phyloP scores from a whole-genome alignment of 768 basidiomycete genomes.

The Trametes meyenii region DNA sequence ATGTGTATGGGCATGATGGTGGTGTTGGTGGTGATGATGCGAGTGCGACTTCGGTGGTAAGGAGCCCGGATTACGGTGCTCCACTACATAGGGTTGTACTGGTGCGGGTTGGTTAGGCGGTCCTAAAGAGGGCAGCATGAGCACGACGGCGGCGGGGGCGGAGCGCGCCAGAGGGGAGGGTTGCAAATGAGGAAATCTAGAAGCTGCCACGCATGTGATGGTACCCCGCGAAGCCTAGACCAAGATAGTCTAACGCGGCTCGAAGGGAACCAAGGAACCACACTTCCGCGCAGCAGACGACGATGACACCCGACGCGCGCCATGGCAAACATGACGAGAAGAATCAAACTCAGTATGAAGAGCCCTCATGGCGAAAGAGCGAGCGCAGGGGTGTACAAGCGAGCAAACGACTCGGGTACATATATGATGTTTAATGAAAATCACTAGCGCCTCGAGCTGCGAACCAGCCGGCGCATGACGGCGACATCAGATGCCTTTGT shows the following conservation, averaged over 20 bases:
- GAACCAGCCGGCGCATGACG: background rate
- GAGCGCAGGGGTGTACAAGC: too few species aligned
- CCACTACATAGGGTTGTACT: constrained; percentile 20
- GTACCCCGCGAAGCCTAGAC: constrained; percentile 12
- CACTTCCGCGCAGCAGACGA: constrained; percentile 2
- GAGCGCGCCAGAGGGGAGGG: background rate
- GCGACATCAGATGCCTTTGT: constrained; percentile 11
- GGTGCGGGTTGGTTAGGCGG: constrained; percentile 5
- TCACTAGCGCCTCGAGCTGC: background rate
- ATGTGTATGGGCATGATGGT: constrained; percentile 27
- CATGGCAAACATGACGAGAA: background rate
- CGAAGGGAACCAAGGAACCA: background rate
- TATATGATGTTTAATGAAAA: too few species aligned
- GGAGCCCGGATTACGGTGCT: constrained; percentile 10
- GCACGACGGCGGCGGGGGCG: background rate
- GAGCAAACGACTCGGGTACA: too few species aligned
- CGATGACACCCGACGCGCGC: background rate
- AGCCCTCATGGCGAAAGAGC: too few species aligned
- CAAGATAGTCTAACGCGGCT: constrained; percentile 1
- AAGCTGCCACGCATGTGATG: constrained; percentile 17
- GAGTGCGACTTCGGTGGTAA: constrained; percentile 19
- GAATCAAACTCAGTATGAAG: too few species aligned
- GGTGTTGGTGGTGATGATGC: constrained; percentile 26
- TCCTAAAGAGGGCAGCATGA: background rate
- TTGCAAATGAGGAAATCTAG: constrained; percentile 14